Conservation (phyloP, 2,329 filamentous ascomycete species). For the Cercospora zeina region DNA sequence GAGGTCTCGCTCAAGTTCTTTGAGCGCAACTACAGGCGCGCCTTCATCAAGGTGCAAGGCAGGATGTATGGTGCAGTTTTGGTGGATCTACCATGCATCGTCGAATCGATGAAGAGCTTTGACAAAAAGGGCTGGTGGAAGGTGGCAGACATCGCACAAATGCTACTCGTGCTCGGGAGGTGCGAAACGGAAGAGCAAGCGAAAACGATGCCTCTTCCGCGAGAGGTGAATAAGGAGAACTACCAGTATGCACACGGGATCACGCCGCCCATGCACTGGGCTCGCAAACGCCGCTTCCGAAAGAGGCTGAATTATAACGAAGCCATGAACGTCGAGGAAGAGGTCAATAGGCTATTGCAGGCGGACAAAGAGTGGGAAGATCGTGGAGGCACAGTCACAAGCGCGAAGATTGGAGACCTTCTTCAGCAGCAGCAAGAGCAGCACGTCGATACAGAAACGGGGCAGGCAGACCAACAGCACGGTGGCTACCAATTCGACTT, state of each 20-base stretch:
- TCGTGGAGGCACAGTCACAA: conserved; percentile 48
- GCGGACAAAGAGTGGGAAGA: conserved; percentile 61
- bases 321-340: conserved; percentile 79
- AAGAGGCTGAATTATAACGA: conserved; percentile 80
- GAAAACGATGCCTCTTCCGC: conserved; percentile 61
- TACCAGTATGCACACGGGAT: conserved; percentile 81
- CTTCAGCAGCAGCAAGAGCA: conserved; percentile 19
- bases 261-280: conserved; percentile 85
- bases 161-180: conserved; percentile 74
- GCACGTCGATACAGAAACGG: not conserved
- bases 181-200: conserved; percentile 59
- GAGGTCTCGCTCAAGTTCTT: conserved; percentile 82
- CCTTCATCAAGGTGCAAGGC: conserved; percentile 68
- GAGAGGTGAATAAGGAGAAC: conserved; percentile 66
- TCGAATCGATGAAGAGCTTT: conserved; percentile 92
- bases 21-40: conserved; percentile 69
- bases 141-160: conserved; percentile 83
- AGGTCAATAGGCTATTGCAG: conserved; percentile 71
- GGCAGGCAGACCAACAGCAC: conserved; percentile 30
- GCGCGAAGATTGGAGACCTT: conserved; percentile 15
- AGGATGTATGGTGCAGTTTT: conserved; percentile 74
- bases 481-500: conserved; percentile 33
- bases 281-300: conserved; percentile 76
- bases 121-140: conserved; percentile 86
- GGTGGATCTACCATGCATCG: conserved; percentile 81